Percentiles rank a stretch among this genome's conserved stretches.
Conservation (phyloP, 2,329 filamentous ascomycete species). For the Sporothrix humicola region DNA sequence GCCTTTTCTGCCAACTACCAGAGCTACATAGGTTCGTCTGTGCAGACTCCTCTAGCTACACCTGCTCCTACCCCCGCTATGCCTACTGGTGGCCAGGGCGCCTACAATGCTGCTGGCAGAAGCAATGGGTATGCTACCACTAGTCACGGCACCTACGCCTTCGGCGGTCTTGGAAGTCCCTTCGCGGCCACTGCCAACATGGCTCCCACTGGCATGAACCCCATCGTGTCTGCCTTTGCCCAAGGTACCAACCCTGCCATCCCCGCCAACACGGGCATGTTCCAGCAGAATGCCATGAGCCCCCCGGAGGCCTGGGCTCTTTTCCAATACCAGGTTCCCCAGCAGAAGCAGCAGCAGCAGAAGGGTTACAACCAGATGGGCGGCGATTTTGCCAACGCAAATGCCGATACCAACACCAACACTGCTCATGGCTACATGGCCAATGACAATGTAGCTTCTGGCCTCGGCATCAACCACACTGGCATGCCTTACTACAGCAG, state of each 20-base stretch:
- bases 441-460: background rate
- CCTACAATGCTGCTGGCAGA: background rate
- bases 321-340: background rate
- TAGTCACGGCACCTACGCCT: constrained; percentile 17
- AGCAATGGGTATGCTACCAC: background rate
- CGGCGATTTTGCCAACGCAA: background rate
- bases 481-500: background rate
- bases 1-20: constrained; percentile 19
- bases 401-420: background rate
- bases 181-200: background rate
- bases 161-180: constrained; percentile 20
- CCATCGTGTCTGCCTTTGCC: constrained; percentile 9
- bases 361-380: background rate
- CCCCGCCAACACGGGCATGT: background rate
- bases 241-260: background rate
- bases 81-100: background rate
- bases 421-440: background rate
- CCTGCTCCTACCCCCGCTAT: background rate
- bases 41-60: constrained; percentile 5
- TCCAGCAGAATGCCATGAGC: background rate
- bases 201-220: background rate
- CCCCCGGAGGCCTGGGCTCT: background rate
- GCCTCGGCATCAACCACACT: background rate
- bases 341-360: background rate
- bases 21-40: background rate